Base-by-base conservation (phyloP, 228 moss, liverwort and hornwort genomes). In the Sphagnum fallax region DNA sequence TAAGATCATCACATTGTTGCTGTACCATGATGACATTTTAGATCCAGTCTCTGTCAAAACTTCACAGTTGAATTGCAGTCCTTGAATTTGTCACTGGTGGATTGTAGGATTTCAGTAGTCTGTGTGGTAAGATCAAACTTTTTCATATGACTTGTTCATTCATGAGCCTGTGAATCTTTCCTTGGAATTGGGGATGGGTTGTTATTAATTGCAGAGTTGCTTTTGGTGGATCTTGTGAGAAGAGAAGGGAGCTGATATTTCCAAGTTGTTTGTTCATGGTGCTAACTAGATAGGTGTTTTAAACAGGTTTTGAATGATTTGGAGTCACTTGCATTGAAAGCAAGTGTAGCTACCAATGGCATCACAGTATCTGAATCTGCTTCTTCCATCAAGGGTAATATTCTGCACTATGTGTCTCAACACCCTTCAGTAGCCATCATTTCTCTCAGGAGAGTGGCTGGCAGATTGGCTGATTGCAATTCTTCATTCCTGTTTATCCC, bases 291-390 rank as follows among this genome's bases (percentile, higher is more conserved):
- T 55, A 12, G 55, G 55, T 55, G 55, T 2, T 55, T 12, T 55
- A 12, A 55, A 18, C 67, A 82, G 82, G 79, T 86, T 69, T 83
- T 83, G 73, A 77, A 83, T 80, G 86, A 86, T 73, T 75, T 86
- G 78, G 86, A 86, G 73, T 69, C 64, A 60, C 82, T 80, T 57
- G 73, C 77, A 53, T 58, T 80, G 50, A 73, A 70, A 69, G 82
- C 73, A 59, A 75, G 48, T 71, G 49, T 75, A 48, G 69, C 83
- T 72, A 78, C 80, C 65, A 86, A 86, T 71, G 86, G 86, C 48
- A 78, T 73, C 68, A 77, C 79, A 4, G 47, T 64, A 8, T 16
- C 16, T 16, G 63, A 64, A 64, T 16, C 47, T 64, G 8, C 63
- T 8, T 7, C 63, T 16, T 64, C 63, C 8, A 16, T n/a, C 16